These are phyloP conservation scores for Bruguiera parviflora DNA, from an alignment of 345 rosid genomes.

Conservation along the genomic window DNA sequence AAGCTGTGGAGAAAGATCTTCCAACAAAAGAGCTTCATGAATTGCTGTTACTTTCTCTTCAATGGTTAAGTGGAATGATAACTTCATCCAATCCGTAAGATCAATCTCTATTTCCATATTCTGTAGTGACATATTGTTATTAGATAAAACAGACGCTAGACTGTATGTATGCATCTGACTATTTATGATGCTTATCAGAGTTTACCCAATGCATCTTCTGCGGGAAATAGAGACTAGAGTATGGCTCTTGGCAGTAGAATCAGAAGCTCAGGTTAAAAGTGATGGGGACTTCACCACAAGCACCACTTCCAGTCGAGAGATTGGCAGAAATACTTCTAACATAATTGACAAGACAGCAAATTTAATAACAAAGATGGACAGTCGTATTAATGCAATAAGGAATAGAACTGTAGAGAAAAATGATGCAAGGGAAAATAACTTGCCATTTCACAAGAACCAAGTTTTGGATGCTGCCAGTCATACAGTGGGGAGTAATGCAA, in stretches of 20 bases:
- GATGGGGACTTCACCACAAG: constrained; percentile 52
- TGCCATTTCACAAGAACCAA: constrained; percentile 55
- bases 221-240: constrained; percentile 97
- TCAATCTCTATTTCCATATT: constrained; percentile 17
- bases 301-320: constrained; percentile 36
- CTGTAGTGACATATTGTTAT: background rate
- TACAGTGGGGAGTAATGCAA: constrained; percentile 43
- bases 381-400: constrained; percentile 66
- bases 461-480: constrained; percentile 43
- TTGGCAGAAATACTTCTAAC: constrained; percentile 47
- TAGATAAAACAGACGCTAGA: background rate
- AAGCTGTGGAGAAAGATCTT: constrained; percentile 91
- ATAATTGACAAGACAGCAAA: constrained; percentile 84
- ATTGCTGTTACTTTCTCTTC: constrained; percentile 83
- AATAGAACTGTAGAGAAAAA: constrained; percentile 56
- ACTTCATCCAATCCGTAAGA: constrained; percentile 77
- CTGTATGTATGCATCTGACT: constrained; percentile 24
- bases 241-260: constrained; percentile 97
- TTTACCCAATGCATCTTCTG: constrained; percentile 83
- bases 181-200: constrained; percentile 45
- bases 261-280: constrained; percentile 79
- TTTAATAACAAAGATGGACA: constrained; percentile 86
- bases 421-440: constrained; percentile 53
- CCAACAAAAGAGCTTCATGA: constrained; percentile 90
- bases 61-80: constrained; percentile 95